Conservation (phyloP, 306 rosid species). For the Trifolium repens region DNA sequence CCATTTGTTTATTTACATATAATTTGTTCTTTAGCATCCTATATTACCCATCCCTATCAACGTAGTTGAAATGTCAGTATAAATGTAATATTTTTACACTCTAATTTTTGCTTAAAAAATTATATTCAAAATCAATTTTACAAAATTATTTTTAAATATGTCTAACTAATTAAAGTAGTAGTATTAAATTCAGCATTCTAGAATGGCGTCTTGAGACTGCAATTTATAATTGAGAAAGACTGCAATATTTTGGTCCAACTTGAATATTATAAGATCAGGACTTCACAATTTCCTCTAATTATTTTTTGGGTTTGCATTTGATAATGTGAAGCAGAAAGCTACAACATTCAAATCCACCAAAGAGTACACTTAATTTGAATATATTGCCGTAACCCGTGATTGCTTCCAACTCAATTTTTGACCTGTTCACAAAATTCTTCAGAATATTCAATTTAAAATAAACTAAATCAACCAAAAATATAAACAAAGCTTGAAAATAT, state of each 20-base stretch:
- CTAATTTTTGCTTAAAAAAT: too few relatives aligned
- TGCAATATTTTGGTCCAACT: not conserved
- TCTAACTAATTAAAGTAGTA: not conserved
- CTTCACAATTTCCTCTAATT: not conserved
- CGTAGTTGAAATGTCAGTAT: too few relatives aligned
- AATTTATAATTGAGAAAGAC: not conserved
- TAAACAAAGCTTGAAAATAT: not conserved
- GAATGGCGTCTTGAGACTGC: not conserved
- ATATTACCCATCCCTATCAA: too few relatives aligned
- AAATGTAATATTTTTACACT: too few relatives aligned
- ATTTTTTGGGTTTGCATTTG: not conserved
- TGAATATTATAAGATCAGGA: not conserved
- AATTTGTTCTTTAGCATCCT: too few relatives aligned
- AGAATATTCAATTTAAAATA: not conserved
- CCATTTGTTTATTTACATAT: too few relatives aligned
- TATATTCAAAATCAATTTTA: too few relatives aligned
- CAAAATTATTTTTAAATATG: too few relatives aligned
- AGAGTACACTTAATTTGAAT: constrained; percentile 6
- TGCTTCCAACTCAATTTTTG: constrained; percentile 29
- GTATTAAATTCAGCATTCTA: not conserved
- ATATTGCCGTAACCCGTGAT: not conserved
- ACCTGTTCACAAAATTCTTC: not conserved
- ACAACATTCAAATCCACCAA: too few relatives aligned
- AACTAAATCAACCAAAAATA: too few relatives aligned
- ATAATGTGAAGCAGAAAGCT: not conserved